Percentiles rank a stretch among this genome's conserved stretches.
Conservation (phyloP, 345 rosid species). For the Eucalyptus leucophloia region DNA sequence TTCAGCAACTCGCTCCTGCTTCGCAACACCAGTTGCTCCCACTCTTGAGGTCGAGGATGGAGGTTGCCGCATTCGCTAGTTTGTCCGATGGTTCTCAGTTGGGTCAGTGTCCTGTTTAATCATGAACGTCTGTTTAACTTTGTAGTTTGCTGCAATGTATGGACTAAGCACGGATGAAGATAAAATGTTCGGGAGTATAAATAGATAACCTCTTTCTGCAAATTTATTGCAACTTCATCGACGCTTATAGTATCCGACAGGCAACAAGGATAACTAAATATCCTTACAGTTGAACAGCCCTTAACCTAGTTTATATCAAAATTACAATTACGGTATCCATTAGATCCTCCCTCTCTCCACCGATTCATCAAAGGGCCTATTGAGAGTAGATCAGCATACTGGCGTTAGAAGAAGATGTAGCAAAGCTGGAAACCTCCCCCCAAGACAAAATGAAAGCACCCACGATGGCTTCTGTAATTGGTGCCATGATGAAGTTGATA, state of each 20-base stretch:
- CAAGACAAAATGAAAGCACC: constrained; percentile 47
- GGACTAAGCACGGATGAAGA: background rate
- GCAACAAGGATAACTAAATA: background rate
- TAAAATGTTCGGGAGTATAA: background rate
- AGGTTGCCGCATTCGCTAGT: background rate
- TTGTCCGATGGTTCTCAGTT: background rate
- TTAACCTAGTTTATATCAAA: background rate
- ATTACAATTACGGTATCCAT: background rate
- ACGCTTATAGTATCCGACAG: background rate
- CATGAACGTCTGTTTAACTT: background rate
- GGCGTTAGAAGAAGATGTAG: constrained; percentile 11
- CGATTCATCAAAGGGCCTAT: background rate
- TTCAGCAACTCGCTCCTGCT: constrained; percentile 22
- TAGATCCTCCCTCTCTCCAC: background rate
- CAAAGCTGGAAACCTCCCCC: constrained; percentile 3
- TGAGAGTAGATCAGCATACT: background rate
- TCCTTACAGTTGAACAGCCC: background rate
- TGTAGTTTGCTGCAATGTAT: background rate
- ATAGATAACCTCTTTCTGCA: background rate
- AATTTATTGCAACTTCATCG: background rate
- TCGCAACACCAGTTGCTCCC: constrained; percentile 14
- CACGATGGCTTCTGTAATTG: constrained; percentile 39
- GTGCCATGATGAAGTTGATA: constrained; percentile 31
- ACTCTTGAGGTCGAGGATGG: background rate
- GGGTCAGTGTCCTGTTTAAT: background rate